Conservation (phyloP, 306 rosid species). For the Acacia confusa region DNA sequence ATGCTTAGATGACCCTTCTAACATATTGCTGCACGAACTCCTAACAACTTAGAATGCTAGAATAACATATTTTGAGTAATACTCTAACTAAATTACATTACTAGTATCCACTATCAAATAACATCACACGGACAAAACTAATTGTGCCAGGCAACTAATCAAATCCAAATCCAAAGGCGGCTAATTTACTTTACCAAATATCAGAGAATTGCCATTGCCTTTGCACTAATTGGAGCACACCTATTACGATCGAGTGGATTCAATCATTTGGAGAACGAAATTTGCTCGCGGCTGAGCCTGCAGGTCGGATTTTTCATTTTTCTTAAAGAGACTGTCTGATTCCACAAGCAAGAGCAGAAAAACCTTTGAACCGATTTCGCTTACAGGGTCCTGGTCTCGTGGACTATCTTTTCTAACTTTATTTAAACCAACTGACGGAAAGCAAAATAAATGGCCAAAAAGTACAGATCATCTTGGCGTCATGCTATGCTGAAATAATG, state of each 20-base stretch:
- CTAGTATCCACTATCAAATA: not conserved
- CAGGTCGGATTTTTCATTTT: not conserved
- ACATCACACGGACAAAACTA: not conserved
- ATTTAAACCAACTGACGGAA: not conserved
- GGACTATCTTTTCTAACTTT: not conserved
- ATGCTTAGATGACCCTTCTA: not conserved
- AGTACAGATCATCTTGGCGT: not conserved
- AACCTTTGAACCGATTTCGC: not conserved
- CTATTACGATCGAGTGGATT: not conserved
- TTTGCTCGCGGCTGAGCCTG: conserved; percentile 25
- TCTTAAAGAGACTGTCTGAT: not conserved
- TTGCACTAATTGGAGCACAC: not conserved
- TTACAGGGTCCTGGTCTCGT: not conserved
- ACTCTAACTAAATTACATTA: not conserved
- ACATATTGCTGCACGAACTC: not conserved
- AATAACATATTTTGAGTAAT: not conserved
- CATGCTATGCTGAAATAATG: not conserved
- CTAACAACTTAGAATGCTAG: not conserved
- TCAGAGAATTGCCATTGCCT: not conserved
- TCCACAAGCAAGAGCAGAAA: not conserved
- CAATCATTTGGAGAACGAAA: not conserved
- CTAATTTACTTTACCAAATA: not conserved
- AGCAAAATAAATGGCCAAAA: not conserved
- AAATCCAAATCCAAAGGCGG: not conserved
- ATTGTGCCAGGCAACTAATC: not conserved